These are phyloP conservation scores for Cyclanthera cordifolia DNA, from an alignment of 306 rosid genomes.

Conservation along the genomic window DNA sequence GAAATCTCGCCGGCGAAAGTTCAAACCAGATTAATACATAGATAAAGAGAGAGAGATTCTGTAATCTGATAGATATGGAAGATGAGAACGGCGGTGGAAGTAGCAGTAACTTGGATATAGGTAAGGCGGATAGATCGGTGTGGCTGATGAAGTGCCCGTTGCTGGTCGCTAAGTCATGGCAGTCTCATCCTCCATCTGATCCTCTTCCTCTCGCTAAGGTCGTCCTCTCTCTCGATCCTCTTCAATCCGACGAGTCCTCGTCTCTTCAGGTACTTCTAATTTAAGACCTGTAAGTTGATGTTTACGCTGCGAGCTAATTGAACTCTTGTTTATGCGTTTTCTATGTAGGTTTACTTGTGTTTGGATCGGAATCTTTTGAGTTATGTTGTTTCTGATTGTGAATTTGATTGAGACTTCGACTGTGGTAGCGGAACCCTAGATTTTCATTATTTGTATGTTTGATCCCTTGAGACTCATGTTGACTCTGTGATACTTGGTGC, in stretches of 20 bases:
- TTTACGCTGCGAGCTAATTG: neutral
- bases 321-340: neutral
- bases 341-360: neutral
- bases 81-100: slow-evolving; percentile 46
- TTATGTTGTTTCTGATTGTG: neutral
- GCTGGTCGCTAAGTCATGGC: slow-evolving; percentile 84
- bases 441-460: neutral
- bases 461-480: neutral
- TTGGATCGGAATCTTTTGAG: neutral
- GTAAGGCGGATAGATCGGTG: slow-evolving; percentile 75
- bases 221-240: slow-evolving; percentile 86
- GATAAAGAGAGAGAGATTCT: too few species aligned
- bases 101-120: slow-evolving; percentile 50
- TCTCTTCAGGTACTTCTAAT: slow-evolving; percentile 44
- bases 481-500: neutral
- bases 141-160: slow-evolving; percentile 96
- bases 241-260: slow-evolving; percentile 64
- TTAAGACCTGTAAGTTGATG: neutral
- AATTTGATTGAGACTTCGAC: neutral
- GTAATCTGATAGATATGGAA: slow-evolving; percentile 41
- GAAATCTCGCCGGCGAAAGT: neutral
- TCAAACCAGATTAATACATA: too few species aligned
- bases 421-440: slow-evolving; percentile 2
- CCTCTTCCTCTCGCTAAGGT: slow-evolving; percentile 77
- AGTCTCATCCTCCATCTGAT: slow-evolving; percentile 57